Evolutionary conservation across 78 protist genomes (phyloP).

Genomic region (Blattamonas nauphoetae): DNA sequence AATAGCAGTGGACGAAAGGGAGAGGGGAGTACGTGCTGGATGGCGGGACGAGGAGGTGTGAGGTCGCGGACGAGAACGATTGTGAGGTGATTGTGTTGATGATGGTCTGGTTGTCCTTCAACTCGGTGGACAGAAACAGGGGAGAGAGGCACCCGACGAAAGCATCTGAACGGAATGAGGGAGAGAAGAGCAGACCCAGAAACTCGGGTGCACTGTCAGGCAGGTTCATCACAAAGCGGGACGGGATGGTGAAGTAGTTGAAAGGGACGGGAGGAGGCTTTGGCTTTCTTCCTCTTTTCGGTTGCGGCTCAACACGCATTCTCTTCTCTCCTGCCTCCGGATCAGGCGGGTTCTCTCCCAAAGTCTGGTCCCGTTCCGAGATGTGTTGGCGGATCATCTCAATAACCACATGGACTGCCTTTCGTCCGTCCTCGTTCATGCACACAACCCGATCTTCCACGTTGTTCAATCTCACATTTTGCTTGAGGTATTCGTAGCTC

Average conservation of each 20-base stretch:
- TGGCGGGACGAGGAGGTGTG: neutral
- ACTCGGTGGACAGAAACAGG: no score
- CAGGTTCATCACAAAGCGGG: conserved; percentile 73
- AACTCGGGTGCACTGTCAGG: conserved; percentile 72
- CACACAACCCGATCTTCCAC: conserved; percentile 16
- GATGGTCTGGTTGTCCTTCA: no score
- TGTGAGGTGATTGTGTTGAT: no score
- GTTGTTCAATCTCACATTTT: conserved; percentile 51
- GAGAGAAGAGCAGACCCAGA: conserved; percentile 33
- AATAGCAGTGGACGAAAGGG: conserved; percentile 52
- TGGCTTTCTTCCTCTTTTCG: neutral
- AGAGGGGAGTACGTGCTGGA: neutral
- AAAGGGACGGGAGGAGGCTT: neutral
- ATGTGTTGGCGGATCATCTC: neutral
- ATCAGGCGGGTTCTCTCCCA: no score
- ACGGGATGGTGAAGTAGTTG: neutral
- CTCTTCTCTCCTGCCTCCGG: neutral
- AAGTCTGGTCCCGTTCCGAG: neutral
- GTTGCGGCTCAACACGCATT: neutral
- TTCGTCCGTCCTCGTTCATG: neutral
- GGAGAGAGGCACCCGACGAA: neutral
- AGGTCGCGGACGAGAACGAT: neutral
- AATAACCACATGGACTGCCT: neutral
- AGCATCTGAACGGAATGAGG: neutral
- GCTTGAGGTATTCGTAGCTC: conserved; percentile 36